A percentile compares a stretch with the other conserved stretches of the same genome.
These are phyloP conservation scores for Deinandra increscens DNA, from an alignment of 129 eudicot genomes.

Conservation along the genomic window DNA sequence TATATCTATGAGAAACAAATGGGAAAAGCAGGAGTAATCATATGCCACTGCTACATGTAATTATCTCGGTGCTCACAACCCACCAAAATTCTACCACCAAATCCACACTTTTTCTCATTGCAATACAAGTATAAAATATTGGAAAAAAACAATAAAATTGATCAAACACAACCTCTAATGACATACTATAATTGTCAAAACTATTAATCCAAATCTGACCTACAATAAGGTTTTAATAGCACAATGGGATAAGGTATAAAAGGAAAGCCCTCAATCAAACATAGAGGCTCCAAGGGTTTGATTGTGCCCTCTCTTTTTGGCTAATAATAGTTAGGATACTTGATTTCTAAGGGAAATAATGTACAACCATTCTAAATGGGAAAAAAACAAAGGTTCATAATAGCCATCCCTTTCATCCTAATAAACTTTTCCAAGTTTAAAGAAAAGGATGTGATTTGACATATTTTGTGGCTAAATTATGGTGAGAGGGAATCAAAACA, in stretches of 20 bases:
- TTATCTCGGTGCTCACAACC: constrained; percentile 30
- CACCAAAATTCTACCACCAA: constrained; percentile 28
- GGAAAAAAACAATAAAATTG: background rate
- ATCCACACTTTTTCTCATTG: constrained; percentile 26
- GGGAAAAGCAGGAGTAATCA: constrained; percentile 23
- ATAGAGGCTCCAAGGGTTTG: constrained; percentile 51
- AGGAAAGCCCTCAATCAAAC: constrained; percentile 46
- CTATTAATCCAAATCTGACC: constrained; percentile 11
- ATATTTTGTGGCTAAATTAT: constrained; percentile 36
- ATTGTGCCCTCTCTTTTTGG: constrained; percentile 46
- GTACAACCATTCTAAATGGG: constrained; percentile 45
- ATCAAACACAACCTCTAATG: background rate
- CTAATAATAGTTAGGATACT: constrained; percentile 51
- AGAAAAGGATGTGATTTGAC: constrained; percentile 51
- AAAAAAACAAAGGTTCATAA: constrained; percentile 16
- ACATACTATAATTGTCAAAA: constrained; percentile 24
- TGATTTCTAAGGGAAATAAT: constrained; percentile 47
- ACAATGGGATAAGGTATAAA: constrained; percentile 22
- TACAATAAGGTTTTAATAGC: background rate
- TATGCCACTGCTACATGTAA: constrained; percentile 28
- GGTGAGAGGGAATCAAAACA: constrained; percentile 25
- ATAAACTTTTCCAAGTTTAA: constrained; percentile 34
- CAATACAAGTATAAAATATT: background rate
- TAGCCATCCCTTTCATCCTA: constrained; percentile 46
- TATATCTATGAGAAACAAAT: background rate